phyloP scores from a whole-genome alignment of 2,329 filamentous ascomycete species.

The Beauveria sp. region DNA sequence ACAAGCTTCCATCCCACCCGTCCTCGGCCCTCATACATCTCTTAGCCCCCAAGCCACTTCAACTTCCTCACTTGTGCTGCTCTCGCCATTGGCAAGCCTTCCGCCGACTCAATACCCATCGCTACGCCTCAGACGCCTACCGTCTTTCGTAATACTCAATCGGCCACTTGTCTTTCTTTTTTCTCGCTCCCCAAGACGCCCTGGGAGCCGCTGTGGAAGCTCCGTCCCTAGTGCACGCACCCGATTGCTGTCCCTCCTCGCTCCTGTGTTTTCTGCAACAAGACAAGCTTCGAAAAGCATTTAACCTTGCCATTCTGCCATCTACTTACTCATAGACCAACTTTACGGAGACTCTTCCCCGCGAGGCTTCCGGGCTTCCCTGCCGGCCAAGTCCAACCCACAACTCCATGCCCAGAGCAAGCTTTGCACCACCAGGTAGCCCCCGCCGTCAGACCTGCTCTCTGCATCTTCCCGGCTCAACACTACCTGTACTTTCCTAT shows the following conservation, averaged over 20 bases:
- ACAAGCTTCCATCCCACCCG: neutral
- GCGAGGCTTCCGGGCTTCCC: neutral
- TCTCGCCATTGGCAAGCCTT: neutral
- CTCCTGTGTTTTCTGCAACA: neutral
- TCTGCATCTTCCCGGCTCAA: neutral
- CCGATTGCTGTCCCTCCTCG: slow-evolving; percentile 1
- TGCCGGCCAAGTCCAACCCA: neutral
- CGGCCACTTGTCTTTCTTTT: neutral
- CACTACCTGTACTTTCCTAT: neutral
- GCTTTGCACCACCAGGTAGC: slow-evolving; percentile 2
- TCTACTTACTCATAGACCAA: neutral
- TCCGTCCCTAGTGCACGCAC: neutral
- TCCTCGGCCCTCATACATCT: slow-evolving; percentile 1
- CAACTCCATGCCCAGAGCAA: neutral
- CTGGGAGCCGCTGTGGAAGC: neutral
- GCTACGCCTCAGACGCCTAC: neutral
- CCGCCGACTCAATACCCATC: neutral
- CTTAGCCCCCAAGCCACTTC: slow-evolving; percentile 2
- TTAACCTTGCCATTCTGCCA: neutral
- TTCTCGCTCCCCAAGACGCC: neutral
- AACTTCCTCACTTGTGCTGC: slow-evolving; percentile 2
- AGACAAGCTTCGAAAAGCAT: neutral
- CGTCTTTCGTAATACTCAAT: slow-evolving; percentile 2
- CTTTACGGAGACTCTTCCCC: neutral
- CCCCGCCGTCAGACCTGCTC: slow-evolving; percentile 3